A percentile compares a stretch with the other conserved stretches of the same genome.
Conservation (phyloP, 208 protist genomes). For the Leishmania aethiopica region DNA sequence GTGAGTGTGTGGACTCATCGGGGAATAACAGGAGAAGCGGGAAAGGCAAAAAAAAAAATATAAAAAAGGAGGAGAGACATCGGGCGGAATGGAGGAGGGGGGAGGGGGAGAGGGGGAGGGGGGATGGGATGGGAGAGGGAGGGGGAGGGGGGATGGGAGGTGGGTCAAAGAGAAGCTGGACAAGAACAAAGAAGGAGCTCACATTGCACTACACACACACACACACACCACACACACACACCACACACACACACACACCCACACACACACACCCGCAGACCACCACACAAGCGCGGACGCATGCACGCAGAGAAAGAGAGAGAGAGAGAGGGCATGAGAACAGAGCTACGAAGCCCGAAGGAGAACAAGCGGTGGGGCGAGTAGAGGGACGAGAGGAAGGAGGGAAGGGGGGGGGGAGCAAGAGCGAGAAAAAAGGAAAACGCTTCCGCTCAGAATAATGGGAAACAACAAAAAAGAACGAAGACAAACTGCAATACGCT, state of each 20-base stretch:
- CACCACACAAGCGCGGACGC: background rate
- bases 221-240: background rate
- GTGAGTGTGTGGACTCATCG: too few relatives aligned
- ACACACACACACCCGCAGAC: background rate
- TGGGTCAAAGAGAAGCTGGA: background rate
- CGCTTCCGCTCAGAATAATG: background rate
- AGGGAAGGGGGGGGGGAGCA: too few relatives aligned
- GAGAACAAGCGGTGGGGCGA: background rate
- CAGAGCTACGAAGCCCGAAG: background rate
- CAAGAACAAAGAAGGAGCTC: background rate
- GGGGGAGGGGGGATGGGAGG: background rate
- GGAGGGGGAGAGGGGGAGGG: too few relatives aligned
- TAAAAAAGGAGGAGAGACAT: background rate
- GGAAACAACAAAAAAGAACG: background rate
- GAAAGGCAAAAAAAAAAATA: background rate
- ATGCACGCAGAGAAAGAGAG: background rate
- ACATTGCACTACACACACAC: background rate
- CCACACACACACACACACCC: too few relatives aligned
- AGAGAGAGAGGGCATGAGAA: background rate
- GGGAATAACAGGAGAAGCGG: background rate
- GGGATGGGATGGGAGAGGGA: too few relatives aligned
- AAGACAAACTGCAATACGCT: background rate
- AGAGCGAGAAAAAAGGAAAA: too few relatives aligned
- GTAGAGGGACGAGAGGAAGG: too few relatives aligned
- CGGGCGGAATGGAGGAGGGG: background rate